Conservation (phyloP, 176 grass and related monocot genomes). For the Miscanthus lutarioriparius region DNA sequence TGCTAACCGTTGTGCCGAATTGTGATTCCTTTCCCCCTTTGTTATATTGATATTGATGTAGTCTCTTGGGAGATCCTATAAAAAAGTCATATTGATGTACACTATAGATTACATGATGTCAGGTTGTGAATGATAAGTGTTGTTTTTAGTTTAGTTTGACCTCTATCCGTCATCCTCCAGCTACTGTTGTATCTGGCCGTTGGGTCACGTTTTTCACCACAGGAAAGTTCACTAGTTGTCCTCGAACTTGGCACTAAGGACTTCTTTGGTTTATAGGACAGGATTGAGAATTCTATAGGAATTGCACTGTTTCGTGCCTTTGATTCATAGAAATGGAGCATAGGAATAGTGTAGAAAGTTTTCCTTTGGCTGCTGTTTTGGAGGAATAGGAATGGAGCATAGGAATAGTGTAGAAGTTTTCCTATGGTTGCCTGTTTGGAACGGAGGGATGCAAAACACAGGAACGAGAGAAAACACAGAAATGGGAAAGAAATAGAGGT, state of each 20-base stretch:
- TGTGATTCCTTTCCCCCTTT: neutral
- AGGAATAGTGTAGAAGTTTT: too few species aligned
- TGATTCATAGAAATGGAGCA: neutral
- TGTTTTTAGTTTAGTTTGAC: constrained; percentile 11
- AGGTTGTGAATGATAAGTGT: constrained; percentile 41
- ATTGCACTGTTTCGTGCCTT: neutral
- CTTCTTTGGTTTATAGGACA: neutral
- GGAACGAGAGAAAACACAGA: too few species aligned
- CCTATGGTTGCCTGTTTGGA: neutral
- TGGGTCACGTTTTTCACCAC: neutral
- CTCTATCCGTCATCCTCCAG: neutral
- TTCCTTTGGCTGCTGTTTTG: too few species aligned
- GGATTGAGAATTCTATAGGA: neutral
- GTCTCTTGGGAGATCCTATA: neutral
- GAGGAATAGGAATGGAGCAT: too few species aligned
- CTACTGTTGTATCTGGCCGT: neutral
- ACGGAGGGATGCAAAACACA: too few species aligned
- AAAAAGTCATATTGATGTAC: constrained; percentile 31
- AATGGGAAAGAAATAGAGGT: too few species aligned
- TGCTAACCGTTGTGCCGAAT: constrained; percentile 15
- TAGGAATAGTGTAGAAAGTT: neutral
- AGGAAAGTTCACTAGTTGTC: neutral
- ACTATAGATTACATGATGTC: constrained; percentile 52
- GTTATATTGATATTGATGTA: constrained; percentile 20
- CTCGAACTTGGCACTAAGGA: neutral